Evolutionary conservation across 345 rosid genomes (phyloP), one percentile per base, ranked within the genome.

Genomic region (Ceriops tagal): DNA sequence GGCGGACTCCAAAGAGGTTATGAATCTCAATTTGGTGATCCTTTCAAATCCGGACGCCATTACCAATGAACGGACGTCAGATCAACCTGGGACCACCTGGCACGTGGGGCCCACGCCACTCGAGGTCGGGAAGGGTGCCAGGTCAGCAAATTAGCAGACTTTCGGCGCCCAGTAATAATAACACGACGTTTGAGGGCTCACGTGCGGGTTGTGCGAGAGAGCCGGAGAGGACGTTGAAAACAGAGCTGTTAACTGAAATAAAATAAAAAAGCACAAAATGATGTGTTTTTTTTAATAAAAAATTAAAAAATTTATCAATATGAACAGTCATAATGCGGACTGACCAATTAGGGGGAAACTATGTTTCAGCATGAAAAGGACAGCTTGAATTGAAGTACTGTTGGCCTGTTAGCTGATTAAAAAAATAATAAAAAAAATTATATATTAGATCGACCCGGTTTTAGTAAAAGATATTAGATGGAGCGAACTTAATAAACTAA

Each of bases 1-100:
- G 61, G 53, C 79, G 87, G 88, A 81, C 67, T 13, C 67, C 71
- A 82, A 66, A 60, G 30, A 0, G 51, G 21, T 60, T 71, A 52
- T 75, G 34, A 57, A 61, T 11, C 62, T 15, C n/a, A 35, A 56
- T 53, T 53, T 74, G 43, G 37, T 3, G 22, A 8, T 39, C 18
- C 3, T 46, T 76, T 69, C 22, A 52, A 5, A 70, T 76, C 79
- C 79, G 72, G 53, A 57, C 18, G 55, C 47, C 58, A 8, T 51
- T 34, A 32, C 26, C 18, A 11, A 61, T 26, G 34, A 8, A 20
- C 71, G 53, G 59, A 70, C 72, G 68, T 66, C 75, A 75, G 57
- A 56, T 43, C n/a, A 6, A 0, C 5, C 8, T 27, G 66, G 73
- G 69, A 6, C 63, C 67, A 1, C 8, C 15, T 0, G 5, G 9